Percentiles rank a stretch among this genome's conserved stretches.
Conservation (phyloP, 805 yeast genomes). For the Candida loeiensis region DNA sequence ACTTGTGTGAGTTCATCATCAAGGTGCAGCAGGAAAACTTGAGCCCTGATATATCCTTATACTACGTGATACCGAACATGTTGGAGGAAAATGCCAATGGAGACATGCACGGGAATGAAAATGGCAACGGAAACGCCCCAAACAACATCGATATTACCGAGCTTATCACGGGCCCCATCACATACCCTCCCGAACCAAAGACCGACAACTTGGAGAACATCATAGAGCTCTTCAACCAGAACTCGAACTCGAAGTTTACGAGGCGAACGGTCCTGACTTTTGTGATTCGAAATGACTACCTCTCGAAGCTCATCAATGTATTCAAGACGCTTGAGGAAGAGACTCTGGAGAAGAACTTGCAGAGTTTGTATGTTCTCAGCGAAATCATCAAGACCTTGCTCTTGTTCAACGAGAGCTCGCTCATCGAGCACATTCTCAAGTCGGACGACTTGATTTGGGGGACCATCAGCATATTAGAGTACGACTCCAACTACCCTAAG, state of each 20-base stretch:
- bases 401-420: conserved; percentile 58
- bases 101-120: conserved; percentile 22
- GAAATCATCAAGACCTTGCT: conserved; percentile 70
- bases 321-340: conserved; percentile 55
- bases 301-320: conserved; percentile 47
- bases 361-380: conserved; percentile 62
- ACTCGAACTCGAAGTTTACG: conserved; percentile 59
- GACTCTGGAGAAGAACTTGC: conserved; percentile 37
- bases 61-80: conserved; percentile 53
- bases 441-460: conserved; percentile 40
- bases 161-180: conserved; percentile 74
- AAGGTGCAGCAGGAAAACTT: conserved; percentile 54
- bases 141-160: conserved; percentile 57
- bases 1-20: conserved; percentile 75
- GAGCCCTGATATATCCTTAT: conserved; percentile 64
- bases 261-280: conserved; percentile 57
- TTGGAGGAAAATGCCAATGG: conserved; percentile 13
- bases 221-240: conserved; percentile 54
- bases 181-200: conserved; percentile 58
- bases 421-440: conserved; percentile 33
- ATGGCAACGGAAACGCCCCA: conserved; percentile 29
- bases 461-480: conserved; percentile 75
- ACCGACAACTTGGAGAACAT: conserved; percentile 50
- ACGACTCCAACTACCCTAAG: conserved; percentile 82
- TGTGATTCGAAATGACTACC: conserved; percentile 51